Base-by-base conservation (phyloP, 768 basidiomycete species). In the Crepidotus variabilis region DNA sequence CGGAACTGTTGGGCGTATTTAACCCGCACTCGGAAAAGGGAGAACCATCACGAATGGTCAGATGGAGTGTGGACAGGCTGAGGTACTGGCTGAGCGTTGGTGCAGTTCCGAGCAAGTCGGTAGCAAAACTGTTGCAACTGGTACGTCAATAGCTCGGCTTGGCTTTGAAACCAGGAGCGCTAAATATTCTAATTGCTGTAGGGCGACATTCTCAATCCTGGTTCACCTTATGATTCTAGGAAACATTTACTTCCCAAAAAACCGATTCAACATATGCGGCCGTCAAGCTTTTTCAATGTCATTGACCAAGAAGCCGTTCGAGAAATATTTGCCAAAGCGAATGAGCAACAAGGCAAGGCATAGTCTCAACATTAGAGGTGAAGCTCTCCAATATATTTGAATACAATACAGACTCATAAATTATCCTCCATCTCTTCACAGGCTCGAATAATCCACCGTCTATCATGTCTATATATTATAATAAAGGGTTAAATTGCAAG, bases 51-150 rank as follows among this genome's bases (percentile, higher is more conserved):
- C 96, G 94, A 72, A 85, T 82, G 33, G 77, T 98, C 55, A 82
- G 87, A 63, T 98, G 95, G 94, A 94, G 93, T 70, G 86, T 88
- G 22, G 87, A 91, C 63, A 84, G 96, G 67, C 92, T 98, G 69
- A 79, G 80, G 57, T 93, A 91, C 66, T 98, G 96, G 96, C 71
- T 98, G 36, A 79, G 79, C 33, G 83, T 88, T 16, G 95, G 94
- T 0, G 96, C 96, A 33, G 70, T 81, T 57, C 96, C 96, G 0
- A 88, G 84, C 47, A 85, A 86, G 65, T 78, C 87, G 6, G 92
- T 90, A 4, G 82, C 87, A 39, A 86, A 79, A 63, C 65, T 98
- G 61, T 71, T 98, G 65, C 85, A 89, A 67, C 75, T 86, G 78
- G 96, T 94, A 64, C 65, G 89, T 78, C 59, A 22, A 21, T 10